Evolutionary conservation across 1,139 yeast species (phyloP), one percentile per base, ranked within the genome.

Genomic region (Geotrichum macrosporum): DNA sequence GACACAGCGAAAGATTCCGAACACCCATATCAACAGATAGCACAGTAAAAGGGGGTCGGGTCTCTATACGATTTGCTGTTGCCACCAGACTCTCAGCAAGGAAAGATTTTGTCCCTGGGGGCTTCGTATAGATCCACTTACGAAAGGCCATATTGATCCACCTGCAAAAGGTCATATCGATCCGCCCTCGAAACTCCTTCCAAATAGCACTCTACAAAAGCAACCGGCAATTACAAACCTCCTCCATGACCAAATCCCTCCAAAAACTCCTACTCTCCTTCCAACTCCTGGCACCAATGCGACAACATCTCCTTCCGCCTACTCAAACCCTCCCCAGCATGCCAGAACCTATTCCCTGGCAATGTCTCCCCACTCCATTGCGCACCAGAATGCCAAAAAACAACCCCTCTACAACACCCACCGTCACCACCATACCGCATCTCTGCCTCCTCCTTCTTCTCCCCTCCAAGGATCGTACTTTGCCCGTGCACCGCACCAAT

Each of bases 21-120:
- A 73, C 57, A 1, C 77, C 77, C 59, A 73, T 60, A 53, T 73
- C 77, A 9, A 73, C 53, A 0, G 76, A 66, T 5, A 30, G 35
- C 21, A 22, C 30, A 12, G 31, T 35, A 2, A 21, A 42, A n/a
- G 41, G 26, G n/a, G 24, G 26, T 16, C 12, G 4, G 16, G 15
- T 3, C 6, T 21, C 22, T 15, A 20, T 18, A 18, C 31, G 20
- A 12, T 15, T 21, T 6, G 30, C 29, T 8, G 19, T 26, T 4
- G 6, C 5, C 5, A 24, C 21, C 18, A 29, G 13, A 21, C 13
- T 29, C 2, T 31, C 18, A 16, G 12, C 39, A 5, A 35, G 46
- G 9, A 21, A 37, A 10, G 26, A 12, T 15, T 37, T 37, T 15
- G 34, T 37, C n/a, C 41, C 41, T 12, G 19, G n/a, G n/a, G n/a